Percentiles rank a stretch among this genome's conserved stretches.
These are phyloP conservation scores for Tieghemostelium lacteum DNA, from an alignment of 78 protist genomes.

Conservation along the genomic window DNA sequence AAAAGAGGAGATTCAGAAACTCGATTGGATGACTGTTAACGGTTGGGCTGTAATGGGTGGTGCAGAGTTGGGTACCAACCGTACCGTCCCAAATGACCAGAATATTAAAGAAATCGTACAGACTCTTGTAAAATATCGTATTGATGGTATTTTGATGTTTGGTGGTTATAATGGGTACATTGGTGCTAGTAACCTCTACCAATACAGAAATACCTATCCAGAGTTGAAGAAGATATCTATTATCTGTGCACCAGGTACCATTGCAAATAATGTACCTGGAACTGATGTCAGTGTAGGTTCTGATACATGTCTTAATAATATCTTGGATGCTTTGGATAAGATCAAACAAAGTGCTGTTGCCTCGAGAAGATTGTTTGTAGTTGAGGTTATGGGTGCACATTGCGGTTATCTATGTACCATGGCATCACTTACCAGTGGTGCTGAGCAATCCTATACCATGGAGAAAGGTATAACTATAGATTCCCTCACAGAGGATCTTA, in stretches of 20 bases:
- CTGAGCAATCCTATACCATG: conserved; percentile 69
- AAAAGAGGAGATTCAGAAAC: conserved; percentile 27
- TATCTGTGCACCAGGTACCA: conserved; percentile 85
- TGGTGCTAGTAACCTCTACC: conserved; percentile 48
- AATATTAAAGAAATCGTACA: conserved; percentile 20
- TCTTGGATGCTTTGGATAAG: conserved; percentile 77
- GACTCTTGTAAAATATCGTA: conserved; percentile 5
- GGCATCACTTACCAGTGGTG: conserved; percentile 75
- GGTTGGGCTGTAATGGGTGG: conserved; percentile 87
- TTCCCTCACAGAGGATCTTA: conserved; percentile 31
- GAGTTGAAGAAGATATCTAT: conserved; percentile 43
- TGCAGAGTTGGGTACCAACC: conserved; percentile 82
- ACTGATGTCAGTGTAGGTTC: conserved; percentile 80
- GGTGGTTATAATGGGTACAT: conserved; percentile 90
- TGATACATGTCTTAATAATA: conserved; percentile 89
- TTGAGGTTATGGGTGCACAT: conserved; percentile 85
- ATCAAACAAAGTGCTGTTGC: conserved; percentile 84
- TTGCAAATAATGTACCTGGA: conserved; percentile 89
- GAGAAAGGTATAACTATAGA: conserved; percentile 59
- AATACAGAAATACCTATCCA: neutral
- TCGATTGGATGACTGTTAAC: conserved; percentile 81
- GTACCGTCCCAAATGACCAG: conserved; percentile 71
- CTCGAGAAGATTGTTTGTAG: conserved; percentile 84
- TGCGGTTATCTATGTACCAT: conserved; percentile 83
- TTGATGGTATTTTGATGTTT: conserved; percentile 71